Percentiles rank a stretch among this genome's conserved stretches.
phyloP scores from a whole-genome alignment of 2,329 filamentous ascomycete genomes.

The Diatrype stigma region DNA sequence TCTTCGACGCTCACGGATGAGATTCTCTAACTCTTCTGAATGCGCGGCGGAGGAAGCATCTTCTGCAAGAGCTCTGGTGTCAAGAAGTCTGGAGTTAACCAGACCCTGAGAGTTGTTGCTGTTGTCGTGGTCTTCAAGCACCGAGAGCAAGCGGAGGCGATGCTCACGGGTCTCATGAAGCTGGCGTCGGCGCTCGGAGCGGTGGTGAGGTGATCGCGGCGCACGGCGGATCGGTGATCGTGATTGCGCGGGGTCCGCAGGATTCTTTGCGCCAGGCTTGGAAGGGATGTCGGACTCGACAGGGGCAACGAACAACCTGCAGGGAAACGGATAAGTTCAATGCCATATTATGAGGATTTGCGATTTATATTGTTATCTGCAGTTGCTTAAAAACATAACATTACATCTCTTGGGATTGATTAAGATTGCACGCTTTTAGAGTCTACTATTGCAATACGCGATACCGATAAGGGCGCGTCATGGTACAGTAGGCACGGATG shows the following conservation, averaged over 20 bases:
- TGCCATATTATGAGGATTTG: not conserved
- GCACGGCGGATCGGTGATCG: constrained; percentile 39
- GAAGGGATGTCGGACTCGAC: constrained; percentile 39
- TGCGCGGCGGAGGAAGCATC: not conserved
- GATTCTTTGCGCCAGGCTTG: constrained; percentile 30
- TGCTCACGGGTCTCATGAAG: constrained; percentile 29
- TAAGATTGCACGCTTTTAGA: not conserved
- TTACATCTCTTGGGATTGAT: too few species aligned
- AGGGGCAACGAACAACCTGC: constrained; percentile 43
- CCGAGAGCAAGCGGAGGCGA: constrained; percentile 25
- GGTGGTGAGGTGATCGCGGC: not conserved
- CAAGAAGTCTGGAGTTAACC: too few species aligned
- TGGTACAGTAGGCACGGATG: not conserved
- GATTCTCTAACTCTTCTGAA: not conserved
- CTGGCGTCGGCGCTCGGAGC: constrained; percentile 23
- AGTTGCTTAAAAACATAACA: not conserved
- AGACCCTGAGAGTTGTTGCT: too few species aligned
- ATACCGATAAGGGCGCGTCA: constrained; percentile 2
- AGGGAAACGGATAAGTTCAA: not conserved
- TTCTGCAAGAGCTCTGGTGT: too few species aligned
- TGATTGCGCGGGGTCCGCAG: constrained; percentile 18
- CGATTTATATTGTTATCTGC: not conserved
- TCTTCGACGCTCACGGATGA: not conserved
- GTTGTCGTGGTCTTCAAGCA: constrained; percentile 13
- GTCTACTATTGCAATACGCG: not conserved